phyloP scores from a whole-genome alignment of 2,329 filamentous ascomycete genomes.

The Xylaria hypoxylon region DNA sequence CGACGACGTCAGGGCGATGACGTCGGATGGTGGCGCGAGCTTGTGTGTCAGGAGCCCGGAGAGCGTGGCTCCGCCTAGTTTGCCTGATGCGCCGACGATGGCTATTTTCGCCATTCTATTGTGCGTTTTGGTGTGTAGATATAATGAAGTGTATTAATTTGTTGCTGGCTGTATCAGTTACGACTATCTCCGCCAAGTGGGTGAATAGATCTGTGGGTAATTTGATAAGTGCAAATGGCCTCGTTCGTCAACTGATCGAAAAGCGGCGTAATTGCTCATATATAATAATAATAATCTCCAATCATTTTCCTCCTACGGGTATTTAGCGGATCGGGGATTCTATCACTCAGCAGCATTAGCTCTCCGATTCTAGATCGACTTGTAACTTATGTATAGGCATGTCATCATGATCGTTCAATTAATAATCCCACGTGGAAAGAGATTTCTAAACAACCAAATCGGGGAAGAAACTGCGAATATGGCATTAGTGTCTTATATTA shows the following conservation, averaged over 20 bases:
- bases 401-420: conserved; percentile 14
- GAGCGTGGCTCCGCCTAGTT: conserved; percentile 63
- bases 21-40: conserved; percentile 40
- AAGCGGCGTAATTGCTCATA: not conserved
- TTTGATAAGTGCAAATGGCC: not conserved
- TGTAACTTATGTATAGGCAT: no score
- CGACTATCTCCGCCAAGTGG: not conserved
- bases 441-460: conserved; percentile 20
- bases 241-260: not conserved
- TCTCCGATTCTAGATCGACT: not conserved
- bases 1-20: conserved; percentile 55
- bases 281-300: conserved; percentile 11
- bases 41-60: conserved; percentile 59
- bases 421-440: conserved; percentile 1
- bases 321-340: not conserved
- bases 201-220: not conserved
- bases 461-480: conserved; percentile 30
- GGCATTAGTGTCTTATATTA: conserved; percentile 10
- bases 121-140: not conserved
- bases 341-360: not conserved
- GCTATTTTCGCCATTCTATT: conserved; percentile 53
- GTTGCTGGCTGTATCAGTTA: not conserved
- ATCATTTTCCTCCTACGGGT: not conserved
- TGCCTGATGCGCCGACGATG: conserved; percentile 65
- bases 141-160: not conserved